Percentiles rank a stretch among this genome's conserved stretches.
phyloP scores from a whole-genome alignment of 2,329 filamentous ascomycete species.

The Sporothrix brasiliensis region DNA sequence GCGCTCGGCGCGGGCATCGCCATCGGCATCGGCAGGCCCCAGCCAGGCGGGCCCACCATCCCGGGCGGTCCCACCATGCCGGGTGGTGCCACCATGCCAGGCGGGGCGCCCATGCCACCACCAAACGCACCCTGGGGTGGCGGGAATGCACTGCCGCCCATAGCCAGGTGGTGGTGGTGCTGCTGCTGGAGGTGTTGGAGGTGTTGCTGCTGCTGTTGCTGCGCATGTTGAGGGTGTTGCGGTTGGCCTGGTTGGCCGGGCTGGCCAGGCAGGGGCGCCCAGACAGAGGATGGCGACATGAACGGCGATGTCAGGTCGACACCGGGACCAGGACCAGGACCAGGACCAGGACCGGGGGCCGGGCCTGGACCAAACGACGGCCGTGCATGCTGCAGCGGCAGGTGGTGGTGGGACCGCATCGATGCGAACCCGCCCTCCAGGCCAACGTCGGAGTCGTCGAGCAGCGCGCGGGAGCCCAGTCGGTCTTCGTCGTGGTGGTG shows the following conservation, averaged over 20 bases:
- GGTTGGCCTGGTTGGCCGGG: conserved; percentile 8
- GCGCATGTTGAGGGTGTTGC: background rate
- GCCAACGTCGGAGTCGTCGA: conserved; percentile 71
- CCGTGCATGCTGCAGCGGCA: background rate
- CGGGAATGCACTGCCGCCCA: conserved; percentile 5
- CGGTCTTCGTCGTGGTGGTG: conserved; percentile 49
- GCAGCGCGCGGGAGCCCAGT: conserved; percentile 84
- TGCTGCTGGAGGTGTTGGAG: conserved; percentile 13
- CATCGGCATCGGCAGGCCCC: conserved; percentile 20
- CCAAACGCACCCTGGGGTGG: conserved; percentile 21
- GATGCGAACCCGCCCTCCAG: conserved; percentile 43
- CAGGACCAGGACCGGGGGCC: background rate
- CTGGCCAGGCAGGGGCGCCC: conserved; percentile 27
- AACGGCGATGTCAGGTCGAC: conserved; percentile 34
- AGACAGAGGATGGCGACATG: conserved; percentile 35
- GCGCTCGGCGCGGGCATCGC: background rate
- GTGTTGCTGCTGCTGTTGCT: background rate
- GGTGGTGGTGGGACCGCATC: conserved; percentile 34
- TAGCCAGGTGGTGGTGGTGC: conserved; percentile 1
- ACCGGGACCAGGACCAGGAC: background rate
- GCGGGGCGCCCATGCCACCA: conserved; percentile 3
- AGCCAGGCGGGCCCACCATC: conserved; percentile 5
- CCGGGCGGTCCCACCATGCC: conserved; percentile 18
- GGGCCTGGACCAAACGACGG: background rate
- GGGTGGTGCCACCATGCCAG: background rate